Evolutionary conservation across 148 eudicot species (phyloP).

Genomic region (Vaccinium corymbosum): DNA sequence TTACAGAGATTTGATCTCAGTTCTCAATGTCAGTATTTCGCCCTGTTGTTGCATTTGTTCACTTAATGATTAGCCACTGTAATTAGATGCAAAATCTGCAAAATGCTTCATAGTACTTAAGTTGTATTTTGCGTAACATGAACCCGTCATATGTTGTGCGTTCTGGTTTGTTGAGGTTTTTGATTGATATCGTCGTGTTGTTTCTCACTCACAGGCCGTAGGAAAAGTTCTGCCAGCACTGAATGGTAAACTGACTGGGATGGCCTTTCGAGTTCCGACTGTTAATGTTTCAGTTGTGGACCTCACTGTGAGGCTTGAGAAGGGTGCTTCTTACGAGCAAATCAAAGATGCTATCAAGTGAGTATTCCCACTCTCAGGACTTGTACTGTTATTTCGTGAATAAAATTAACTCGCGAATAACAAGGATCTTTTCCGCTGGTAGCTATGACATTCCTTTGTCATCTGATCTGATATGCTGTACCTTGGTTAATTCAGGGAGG

Average conservation of each 20-base stretch:
- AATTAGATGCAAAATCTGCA: not conserved
- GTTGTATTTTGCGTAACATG: no score
- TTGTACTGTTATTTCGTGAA: not conserved
- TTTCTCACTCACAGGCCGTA: slow-evolving; percentile 42
- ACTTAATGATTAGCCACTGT: not conserved
- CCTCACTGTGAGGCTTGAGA: slow-evolving; percentile 72
- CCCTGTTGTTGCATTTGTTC: not conserved
- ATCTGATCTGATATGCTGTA: not conserved
- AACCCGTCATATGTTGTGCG: not conserved
- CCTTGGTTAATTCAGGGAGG: slow-evolving; percentile 43
- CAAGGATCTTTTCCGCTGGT: not conserved
- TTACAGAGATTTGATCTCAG: not conserved
- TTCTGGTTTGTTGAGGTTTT: not conserved
- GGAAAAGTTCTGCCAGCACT: slow-evolving; percentile 71
- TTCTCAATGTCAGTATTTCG: no score
- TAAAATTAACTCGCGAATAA: not conserved
- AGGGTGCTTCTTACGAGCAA: slow-evolving; percentile 49
- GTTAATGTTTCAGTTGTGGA: slow-evolving; percentile 79
- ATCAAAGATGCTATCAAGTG: slow-evolving; percentile 73
- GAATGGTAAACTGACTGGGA: slow-evolving; percentile 75
- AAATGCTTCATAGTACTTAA: not conserved
- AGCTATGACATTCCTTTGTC: not conserved
- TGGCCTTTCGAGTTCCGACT: slow-evolving; percentile 77
- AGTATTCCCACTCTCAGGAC: slow-evolving; percentile 24
- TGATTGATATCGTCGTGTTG: not conserved